Base-by-base conservation (phyloP, 2,329 filamentous ascomycete species). In the Chalaropsis thielavioides region DNA sequence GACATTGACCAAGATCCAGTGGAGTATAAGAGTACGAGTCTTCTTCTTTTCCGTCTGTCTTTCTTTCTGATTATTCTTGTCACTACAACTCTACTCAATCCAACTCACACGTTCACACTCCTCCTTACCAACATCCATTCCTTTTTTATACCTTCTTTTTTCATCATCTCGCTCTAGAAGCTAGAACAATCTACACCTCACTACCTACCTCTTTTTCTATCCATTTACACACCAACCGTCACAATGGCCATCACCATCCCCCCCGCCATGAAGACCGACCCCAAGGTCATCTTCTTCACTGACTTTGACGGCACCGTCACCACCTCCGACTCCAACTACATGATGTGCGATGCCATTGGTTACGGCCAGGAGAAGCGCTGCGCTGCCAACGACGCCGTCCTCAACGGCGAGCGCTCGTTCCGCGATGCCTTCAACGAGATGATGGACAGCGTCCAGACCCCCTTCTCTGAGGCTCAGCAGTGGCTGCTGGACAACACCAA, bases 221-320 rank as follows among this genome's bases (percentile, higher is more conserved):
- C 19, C 40, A 38, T 10, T 5, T 19, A 24, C 31, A 41, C 51
- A 31, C 58, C 31, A 65, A 63, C 61, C 64, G 51, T 63, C 62
- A 67, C 40, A 46, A 67, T 67, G 65, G 63, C 65, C 31, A 64
- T 67, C 51, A 64, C 44, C 22, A 51, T 67, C 49, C 66, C 66
- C 49, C 63, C 66, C 43, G 64, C 66, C 15, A 68, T 86, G 74
- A 78, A 78, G 71, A 84, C 80, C 66, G 85, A 88, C 74, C 92
- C 92, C 62, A 88, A 90, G 77, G 89, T 90, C 79, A 92, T 99
- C 79, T 96, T 99, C 83, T 97, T 97, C 80, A 96, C 92, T 70
- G 94, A 99, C 78, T 97, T 97, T 74, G 94, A 99, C 76, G 94
- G 94, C 72, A 97, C 92, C 64, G 92, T 96, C 74, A 96, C 92